These are phyloP conservation scores for Kalanchoe fedtschenkoi DNA, from an alignment of 164 flowering plant genomes.

Conservation along the genomic window DNA sequence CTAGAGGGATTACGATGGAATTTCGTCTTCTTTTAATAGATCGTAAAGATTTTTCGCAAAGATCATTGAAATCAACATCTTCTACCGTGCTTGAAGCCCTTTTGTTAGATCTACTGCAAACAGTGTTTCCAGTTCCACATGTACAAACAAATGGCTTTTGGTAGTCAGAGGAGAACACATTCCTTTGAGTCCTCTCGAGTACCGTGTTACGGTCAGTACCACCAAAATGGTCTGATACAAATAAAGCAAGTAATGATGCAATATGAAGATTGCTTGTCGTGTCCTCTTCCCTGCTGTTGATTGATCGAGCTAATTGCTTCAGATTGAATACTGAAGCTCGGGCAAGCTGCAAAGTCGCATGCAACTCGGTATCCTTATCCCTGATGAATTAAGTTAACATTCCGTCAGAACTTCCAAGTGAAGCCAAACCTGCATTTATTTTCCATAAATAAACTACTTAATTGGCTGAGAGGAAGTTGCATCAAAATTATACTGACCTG, in stretches of 20 bases:
- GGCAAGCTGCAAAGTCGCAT: conserved; percentile 61
- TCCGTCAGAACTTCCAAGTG: conserved; percentile 2
- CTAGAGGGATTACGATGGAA: conserved; percentile 80
- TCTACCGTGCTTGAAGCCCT: conserved; percentile 21
- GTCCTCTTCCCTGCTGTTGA: conserved; percentile 14
- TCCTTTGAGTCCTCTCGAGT: conserved; percentile 47
- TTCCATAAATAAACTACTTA: background rate
- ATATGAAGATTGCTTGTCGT: conserved; percentile 44
- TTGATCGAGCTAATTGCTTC: conserved; percentile 30
- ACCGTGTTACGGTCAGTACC: conserved; percentile 65
- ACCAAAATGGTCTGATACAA: conserved; percentile 91
- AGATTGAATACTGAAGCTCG: conserved; percentile 43
- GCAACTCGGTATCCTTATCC: conserved; percentile 63
- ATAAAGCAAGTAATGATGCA: conserved; percentile 82
- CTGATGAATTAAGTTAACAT: conserved; percentile 23
- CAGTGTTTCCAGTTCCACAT: conserved; percentile 56
- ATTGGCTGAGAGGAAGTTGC: background rate
- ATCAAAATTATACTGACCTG: conserved; percentile 36
- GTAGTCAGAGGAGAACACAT: conserved; percentile 68
- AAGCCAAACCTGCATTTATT: background rate
- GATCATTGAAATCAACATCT: conserved; percentile 35
- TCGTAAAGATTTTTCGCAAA: conserved; percentile 72
- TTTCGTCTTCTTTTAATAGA: conserved; percentile 47
- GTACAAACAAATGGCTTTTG: conserved; percentile 83
- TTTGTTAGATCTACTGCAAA: conserved; percentile 14